Percentiles rank a stretch among this genome's conserved stretches.
Conservation (phyloP, 441 rosid genomes). For the Metrosideros polymorpha region DNA sequence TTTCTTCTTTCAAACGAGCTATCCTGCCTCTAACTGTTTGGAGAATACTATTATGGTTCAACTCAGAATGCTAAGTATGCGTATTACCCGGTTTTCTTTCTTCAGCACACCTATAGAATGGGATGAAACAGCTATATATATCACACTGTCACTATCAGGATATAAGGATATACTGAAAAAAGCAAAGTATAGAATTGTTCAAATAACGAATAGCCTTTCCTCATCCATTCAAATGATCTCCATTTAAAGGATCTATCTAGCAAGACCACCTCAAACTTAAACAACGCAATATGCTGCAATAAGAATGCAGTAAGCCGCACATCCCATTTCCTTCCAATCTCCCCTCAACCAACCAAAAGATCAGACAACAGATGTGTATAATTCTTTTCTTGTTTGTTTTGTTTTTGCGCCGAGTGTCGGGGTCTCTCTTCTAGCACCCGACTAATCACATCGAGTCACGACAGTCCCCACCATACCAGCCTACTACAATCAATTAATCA, state of each 20-base stretch:
- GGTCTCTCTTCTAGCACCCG: not conserved
- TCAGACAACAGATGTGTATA: not conserved
- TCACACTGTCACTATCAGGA: not conserved
- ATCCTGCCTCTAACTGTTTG: not conserved
- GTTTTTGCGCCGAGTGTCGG: not conserved
- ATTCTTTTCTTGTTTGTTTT: not conserved
- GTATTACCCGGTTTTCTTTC: not conserved
- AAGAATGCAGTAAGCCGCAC: not conserved
- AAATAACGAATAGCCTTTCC: not conserved
- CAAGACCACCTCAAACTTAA: not conserved
- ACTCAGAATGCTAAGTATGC: not conserved
- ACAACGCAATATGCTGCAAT: not conserved
- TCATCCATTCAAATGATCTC: not conserved
- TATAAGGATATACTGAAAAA: not conserved
- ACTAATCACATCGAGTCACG: not conserved
- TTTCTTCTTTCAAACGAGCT: not conserved
- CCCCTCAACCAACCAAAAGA: not conserved
- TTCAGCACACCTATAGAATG: not conserved
- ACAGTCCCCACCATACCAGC: not conserved
- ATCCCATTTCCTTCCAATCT: not conserved
- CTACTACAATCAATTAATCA: not conserved
- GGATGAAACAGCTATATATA: not conserved
- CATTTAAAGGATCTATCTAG: not conserved
- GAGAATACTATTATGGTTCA: not conserved
- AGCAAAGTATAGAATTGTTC: not conserved